A percentile compares a stretch with the other conserved stretches of the same genome.
Evolutionary conservation across 176 grass and related monocot species (phyloP).

Genomic region (Saccharum officinarum): DNA sequence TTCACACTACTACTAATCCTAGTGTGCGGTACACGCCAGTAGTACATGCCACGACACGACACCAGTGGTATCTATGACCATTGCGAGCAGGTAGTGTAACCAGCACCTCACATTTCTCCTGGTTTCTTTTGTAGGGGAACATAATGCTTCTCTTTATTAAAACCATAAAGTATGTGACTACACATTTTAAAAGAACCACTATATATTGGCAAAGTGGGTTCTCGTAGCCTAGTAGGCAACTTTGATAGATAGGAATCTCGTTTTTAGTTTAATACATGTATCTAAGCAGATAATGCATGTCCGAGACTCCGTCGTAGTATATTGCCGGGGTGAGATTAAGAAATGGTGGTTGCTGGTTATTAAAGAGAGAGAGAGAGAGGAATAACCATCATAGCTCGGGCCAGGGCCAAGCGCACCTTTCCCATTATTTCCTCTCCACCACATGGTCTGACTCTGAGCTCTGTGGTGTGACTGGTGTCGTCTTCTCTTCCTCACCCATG

Average conservation of each 20-base stretch:
- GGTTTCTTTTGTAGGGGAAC: background rate
- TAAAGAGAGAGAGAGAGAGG: background rate
- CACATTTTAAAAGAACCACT: background rate
- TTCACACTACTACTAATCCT: background rate
- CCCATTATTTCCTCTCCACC: slow-evolving; percentile 11
- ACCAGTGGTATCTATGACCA: background rate
- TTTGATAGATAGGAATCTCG: slow-evolving; percentile 17
- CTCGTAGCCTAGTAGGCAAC: background rate
- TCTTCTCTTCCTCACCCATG: background rate
- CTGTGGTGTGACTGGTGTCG: background rate
- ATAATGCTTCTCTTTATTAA: background rate
- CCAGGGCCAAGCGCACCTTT: background rate
- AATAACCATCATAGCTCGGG: background rate
- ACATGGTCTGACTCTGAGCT: background rate
- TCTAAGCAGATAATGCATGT: background rate
- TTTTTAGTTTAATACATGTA: slow-evolving; percentile 7
- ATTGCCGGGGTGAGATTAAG: background rate
- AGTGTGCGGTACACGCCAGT: background rate
- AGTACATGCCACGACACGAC: background rate
- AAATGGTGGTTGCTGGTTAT: background rate
- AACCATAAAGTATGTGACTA: background rate
- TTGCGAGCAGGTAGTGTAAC: background rate
- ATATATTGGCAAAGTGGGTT: slow-evolving; percentile 17
- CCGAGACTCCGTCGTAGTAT: background rate
- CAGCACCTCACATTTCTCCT: background rate